phyloP scores from a whole-genome alignment of 2,329 filamentous ascomycete species.

The Penicillium sclerotigenum region DNA sequence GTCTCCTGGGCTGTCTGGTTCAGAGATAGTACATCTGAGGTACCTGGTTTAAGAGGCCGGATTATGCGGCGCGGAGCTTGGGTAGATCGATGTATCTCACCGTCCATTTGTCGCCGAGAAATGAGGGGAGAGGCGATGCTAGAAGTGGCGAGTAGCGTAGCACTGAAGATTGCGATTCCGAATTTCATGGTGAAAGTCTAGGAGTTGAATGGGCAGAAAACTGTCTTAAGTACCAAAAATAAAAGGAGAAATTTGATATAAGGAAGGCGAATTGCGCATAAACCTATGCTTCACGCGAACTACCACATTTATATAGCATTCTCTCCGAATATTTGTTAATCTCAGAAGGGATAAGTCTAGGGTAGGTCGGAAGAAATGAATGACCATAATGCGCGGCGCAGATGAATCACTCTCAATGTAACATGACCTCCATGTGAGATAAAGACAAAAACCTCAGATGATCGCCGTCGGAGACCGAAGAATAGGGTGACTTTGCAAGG shows the following conservation, averaged over 20 bases:
- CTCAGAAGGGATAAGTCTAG: not conserved
- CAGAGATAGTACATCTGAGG: slow-evolving; percentile 26
- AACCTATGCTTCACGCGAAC: not conserved
- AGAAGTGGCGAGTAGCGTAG: slow-evolving; percentile 42
- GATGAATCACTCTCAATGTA: not conserved
- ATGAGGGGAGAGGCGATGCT: slow-evolving; percentile 49
- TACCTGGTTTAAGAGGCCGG: slow-evolving; percentile 31
- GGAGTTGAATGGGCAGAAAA: no score
- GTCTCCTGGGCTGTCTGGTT: slow-evolving; percentile 44
- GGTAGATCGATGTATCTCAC: slow-evolving; percentile 24
- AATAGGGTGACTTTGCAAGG: not conserved
- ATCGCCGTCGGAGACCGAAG: not conserved
- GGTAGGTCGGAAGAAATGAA: not conserved
- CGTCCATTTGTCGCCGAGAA: slow-evolving; percentile 37
- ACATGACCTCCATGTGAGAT: not conserved
- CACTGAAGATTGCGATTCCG: slow-evolving; percentile 34
- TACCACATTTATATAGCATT: not conserved
- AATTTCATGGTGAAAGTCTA: slow-evolving; percentile 49
- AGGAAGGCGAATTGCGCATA: not conserved
- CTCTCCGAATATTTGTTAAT: no score
- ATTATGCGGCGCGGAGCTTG: slow-evolving; percentile 28
- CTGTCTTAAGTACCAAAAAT: not conserved
- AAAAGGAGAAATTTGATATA: not conserved
- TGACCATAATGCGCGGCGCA: not conserved
- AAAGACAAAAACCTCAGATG: not conserved